Evolutionary conservation across 371 early-diverging fungal genomes (phyloP), one percentile per base, ranked within the genome.

Genomic region (Chytridium lagenaria): DNA sequence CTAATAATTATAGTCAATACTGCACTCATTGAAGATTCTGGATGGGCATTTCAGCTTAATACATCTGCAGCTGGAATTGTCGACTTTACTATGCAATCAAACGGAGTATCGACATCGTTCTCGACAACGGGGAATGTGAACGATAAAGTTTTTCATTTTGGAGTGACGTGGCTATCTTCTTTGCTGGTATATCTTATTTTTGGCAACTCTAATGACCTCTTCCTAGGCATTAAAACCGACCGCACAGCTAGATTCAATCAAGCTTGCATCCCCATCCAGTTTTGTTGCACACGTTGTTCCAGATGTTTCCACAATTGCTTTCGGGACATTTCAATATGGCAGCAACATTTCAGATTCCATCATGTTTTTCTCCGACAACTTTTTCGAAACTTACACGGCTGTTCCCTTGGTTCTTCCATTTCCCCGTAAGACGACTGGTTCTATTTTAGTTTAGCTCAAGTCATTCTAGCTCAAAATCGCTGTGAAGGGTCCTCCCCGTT

Each of bases 81-180:
- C 19, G 61, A 61, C 15, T 12, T 61, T 15, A 61, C 37, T 30
- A 26, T 61, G 36, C 16, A 3, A 5, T 61, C 61, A 3, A 61
- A 61, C 23, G 61, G 61, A 15, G 36, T 61, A 12, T 5, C 36
- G 34, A 33, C 61, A 10, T 33, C 61, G 12, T 61, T 31, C 12
- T 7, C 61, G 19, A 37, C 37, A 23, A 33, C 36, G 3, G 61
- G 61, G 3, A 16, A 61, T 10, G 16, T 61, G 10, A 34, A 61
- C 36, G 36, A 61, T 26, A 61, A 61, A 37, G 37, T 26, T 2
- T 34, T 61, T 34, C 61, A 61, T 37, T 31, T 16, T 15, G 37
- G 61, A 34, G 61, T 61, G 34, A 12, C 61, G 3, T 61, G 61
- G 66, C 22, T 66, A 26, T 39, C 66, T 2, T 31, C 36, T 63